These are phyloP conservation scores for Cetraspora pellucida DNA, from an alignment of 192 early-diverging fungal genomes.

Conservation along the genomic window DNA sequence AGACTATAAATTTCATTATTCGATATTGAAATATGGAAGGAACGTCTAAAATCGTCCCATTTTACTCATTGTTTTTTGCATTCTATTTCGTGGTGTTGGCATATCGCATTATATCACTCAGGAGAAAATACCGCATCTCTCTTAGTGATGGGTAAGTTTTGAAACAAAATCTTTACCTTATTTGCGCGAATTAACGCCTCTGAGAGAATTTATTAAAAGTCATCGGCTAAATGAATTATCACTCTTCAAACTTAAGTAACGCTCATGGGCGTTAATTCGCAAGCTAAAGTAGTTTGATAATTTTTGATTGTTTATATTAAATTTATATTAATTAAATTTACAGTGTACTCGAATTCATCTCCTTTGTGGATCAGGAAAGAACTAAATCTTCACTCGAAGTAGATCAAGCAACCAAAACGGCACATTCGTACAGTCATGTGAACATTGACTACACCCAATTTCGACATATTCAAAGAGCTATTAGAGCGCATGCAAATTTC, in stretches of 20 bases:
- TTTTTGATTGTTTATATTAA: too few species aligned
- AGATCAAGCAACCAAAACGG: background rate
- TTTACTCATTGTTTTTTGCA: background rate
- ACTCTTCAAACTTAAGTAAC: background rate
- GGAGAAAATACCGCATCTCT: background rate
- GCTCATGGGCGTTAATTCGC: background rate
- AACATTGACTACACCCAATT: background rate
- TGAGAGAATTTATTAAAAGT: too few species aligned
- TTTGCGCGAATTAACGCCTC: too few species aligned
- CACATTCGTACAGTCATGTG: background rate
- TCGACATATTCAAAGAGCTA: background rate
- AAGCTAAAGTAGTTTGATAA: too few species aligned
- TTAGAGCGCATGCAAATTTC: conserved; percentile 8
- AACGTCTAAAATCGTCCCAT: background rate
- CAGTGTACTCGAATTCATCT: background rate
- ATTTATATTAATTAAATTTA: background rate
- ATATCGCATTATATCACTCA: background rate
- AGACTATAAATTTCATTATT: background rate
- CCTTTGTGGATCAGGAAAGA: background rate
- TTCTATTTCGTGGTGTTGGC: conserved; percentile 6
- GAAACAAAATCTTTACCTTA: too few species aligned
- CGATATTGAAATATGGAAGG: background rate
- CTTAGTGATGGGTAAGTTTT: conserved; percentile 20
- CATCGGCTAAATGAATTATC: too few species aligned
- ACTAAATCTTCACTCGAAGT: background rate